phyloP scores from a whole-genome alignment of 192 early-diverging fungal genomes.

The Chytriomyces confervae region DNA sequence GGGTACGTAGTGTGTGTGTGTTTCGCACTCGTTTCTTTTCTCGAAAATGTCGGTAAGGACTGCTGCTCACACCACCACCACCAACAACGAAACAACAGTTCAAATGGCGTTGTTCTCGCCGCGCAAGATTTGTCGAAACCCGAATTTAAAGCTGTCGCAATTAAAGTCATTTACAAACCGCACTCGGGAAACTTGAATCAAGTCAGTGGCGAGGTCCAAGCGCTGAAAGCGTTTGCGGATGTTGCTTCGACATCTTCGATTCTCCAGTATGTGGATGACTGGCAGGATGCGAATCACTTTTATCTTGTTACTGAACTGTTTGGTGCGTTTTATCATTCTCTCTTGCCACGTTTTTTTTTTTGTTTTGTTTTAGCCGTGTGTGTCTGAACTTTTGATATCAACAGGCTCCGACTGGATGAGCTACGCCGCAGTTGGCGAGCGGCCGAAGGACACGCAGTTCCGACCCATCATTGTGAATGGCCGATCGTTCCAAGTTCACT shows the following conservation, averaged over 20 bases:
- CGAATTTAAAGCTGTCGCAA: conserved; percentile 4
- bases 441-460: neutral
- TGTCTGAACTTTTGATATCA: too few relatives aligned
- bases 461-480: neutral
- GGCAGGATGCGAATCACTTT: conserved; percentile 28
- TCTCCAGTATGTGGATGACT: neutral
- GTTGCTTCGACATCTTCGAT: neutral
- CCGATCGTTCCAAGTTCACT: neutral
- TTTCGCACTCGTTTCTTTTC: too few relatives aligned
- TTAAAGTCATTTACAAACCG: conserved; percentile 34
- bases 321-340: neutral
- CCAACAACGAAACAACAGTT: neutral
- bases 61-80: too few relatives aligned
- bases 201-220: neutral
- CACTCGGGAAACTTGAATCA: neutral
- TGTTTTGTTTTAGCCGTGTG: too few relatives aligned
- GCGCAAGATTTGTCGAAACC: neutral
- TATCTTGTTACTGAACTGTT: conserved; percentile 41
- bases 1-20: neutral
- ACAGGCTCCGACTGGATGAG: neutral
- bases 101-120: conserved; percentile 29
- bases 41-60: too few relatives aligned
- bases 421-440: neutral
- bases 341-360: too few relatives aligned
- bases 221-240: conserved; percentile 1